Conservation (phyloP, 257 asterid species). For the Jacaranda mimosifolia region DNA sequence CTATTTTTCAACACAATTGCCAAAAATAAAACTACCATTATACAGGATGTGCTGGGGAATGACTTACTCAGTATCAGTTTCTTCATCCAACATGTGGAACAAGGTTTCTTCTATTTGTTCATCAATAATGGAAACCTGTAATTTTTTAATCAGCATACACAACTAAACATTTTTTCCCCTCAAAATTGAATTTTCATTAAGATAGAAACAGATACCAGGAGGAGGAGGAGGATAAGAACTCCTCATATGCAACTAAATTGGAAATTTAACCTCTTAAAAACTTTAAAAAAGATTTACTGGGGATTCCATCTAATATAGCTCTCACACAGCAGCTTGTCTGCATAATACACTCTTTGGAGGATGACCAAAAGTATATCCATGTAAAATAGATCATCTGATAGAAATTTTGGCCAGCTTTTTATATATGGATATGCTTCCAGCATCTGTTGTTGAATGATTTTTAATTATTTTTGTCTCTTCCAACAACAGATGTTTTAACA, state of each 20-base stretch:
- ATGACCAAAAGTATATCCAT: conserved; percentile 25
- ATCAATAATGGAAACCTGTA: conserved; percentile 80
- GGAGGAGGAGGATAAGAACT: conserved; percentile 17
- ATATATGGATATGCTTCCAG: conserved; percentile 17
- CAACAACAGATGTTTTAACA: not conserved
- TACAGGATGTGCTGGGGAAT: conserved; percentile 28
- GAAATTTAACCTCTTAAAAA: conserved; percentile 32
- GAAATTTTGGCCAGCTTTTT: conserved; percentile 7
- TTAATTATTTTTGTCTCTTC: conserved; percentile 18
- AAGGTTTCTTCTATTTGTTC: conserved; percentile 91
- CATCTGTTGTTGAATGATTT: conserved; percentile 16
- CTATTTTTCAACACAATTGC: conserved; percentile 28
- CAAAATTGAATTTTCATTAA: conserved; percentile 9
- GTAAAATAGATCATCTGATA: conserved; percentile 22
- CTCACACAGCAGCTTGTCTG: conserved; percentile 2
- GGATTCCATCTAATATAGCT: conserved; percentile 7
- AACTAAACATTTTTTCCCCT: conserved; percentile 12
- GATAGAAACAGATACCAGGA: conserved; percentile 22
- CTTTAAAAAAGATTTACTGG: conserved; percentile 13
- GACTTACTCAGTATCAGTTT: conserved; percentile 94
- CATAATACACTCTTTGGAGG: conserved; percentile 4
- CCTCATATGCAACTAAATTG: conserved; percentile 25
- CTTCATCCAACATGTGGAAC: conserved; percentile 98
- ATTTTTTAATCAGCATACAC: conserved; percentile 32
- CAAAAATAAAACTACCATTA: conserved; percentile 19